Percentiles rank a stretch among this genome's conserved stretches.
These are phyloP conservation scores for Manihot esculenta DNA, from an alignment of 441 rosid species.

Conservation along the genomic window DNA sequence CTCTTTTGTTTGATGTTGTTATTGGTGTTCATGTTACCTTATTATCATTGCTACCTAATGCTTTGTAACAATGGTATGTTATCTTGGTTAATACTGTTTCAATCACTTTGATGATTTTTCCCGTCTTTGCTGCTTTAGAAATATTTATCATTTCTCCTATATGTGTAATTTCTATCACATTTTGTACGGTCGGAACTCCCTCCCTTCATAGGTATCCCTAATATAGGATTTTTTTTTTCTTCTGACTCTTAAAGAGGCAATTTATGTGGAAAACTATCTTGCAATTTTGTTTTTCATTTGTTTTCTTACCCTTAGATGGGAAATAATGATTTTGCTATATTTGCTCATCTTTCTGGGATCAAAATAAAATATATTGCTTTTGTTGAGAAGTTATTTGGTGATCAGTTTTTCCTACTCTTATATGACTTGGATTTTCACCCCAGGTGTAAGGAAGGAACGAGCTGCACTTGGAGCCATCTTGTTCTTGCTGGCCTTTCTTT, in stretches of 20 bases:
- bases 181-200: too few relatives aligned
- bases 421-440: neutral
- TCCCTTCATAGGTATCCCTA: too few relatives aligned
- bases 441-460: conserved; percentile 92
- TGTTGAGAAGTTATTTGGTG: neutral
- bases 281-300: conserved; percentile 1
- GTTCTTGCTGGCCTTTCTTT: conserved; percentile 86
- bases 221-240: neutral
- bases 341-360: neutral
- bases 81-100: conserved; percentile 10
- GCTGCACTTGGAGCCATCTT: conserved; percentile 91
- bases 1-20: conserved; percentile 87
- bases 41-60: conserved; percentile 98
- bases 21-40: conserved; percentile 93
- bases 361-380: neutral
- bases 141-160: too few relatives aligned
- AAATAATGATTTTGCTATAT: neutral
- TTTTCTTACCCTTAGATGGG: neutral
- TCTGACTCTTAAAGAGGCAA: neutral
- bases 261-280: neutral
- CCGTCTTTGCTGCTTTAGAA: too few relatives aligned
- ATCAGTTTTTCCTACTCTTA: neutral
- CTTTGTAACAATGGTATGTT: conserved; percentile 82
- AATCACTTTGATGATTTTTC: too few relatives aligned
- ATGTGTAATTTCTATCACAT: too few relatives aligned